These are phyloP conservation scores for Cubamyces lactineus DNA, from an alignment of 768 basidiomycete genomes.

Conservation along the genomic window DNA sequence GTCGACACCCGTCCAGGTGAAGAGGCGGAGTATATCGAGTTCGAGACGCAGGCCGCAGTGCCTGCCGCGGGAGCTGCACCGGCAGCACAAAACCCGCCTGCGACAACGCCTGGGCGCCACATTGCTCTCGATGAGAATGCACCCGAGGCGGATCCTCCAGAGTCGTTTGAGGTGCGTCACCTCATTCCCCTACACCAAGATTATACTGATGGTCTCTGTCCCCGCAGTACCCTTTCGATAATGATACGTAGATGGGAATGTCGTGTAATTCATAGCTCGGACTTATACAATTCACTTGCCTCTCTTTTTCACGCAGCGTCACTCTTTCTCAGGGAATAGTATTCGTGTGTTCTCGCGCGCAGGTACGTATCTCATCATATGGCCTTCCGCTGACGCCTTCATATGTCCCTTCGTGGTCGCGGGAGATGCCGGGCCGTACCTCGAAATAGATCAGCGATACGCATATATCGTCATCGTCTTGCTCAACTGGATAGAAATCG, in stretches of 20 bases:
- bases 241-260: slow-evolving; percentile 49
- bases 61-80: slow-evolving; percentile 23
- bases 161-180: slow-evolving; percentile 77
- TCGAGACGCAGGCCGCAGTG: slow-evolving; percentile 42
- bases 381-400: slow-evolving; percentile 14
- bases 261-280: slow-evolving; percentile 23
- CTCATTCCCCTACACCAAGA: not conserved
- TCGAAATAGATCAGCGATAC: not conserved
- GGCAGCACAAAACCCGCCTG: slow-evolving; percentile 24
- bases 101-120: slow-evolving; percentile 44
- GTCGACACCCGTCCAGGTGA: slow-evolving; percentile 73
- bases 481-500: not conserved
- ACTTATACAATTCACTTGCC: slow-evolving; percentile 12
- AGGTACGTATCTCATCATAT: slow-evolving; percentile 19
- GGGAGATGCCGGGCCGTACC: slow-evolving; percentile 6
- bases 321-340: not conserved
- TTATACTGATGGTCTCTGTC: slow-evolving; percentile 28
- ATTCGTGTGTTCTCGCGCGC: not conserved
- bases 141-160: slow-evolving; percentile 74
- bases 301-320: not conserved
- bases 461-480: slow-evolving; percentile 1
- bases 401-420: not conserved
- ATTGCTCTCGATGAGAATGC: slow-evolving; percentile 72
- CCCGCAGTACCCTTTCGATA: slow-evolving; percentile 73
- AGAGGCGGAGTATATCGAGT: slow-evolving; percentile 73